Conservation (phyloP, 1,284 basidiomycete species). For the Marasmius sp. region DNA sequence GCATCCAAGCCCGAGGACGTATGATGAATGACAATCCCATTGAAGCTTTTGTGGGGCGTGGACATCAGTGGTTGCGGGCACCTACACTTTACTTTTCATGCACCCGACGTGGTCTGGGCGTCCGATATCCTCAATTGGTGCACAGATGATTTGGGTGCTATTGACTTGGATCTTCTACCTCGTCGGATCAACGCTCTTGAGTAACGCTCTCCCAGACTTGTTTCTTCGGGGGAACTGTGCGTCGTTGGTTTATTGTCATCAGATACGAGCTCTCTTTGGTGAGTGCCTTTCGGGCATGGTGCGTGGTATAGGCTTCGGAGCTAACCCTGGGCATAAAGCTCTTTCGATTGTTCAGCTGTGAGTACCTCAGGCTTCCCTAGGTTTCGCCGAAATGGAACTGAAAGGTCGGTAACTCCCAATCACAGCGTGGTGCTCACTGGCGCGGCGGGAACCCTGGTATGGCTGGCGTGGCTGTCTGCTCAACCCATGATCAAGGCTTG, state of each 20-base stretch:
- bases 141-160: constrained; percentile 54
- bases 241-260: constrained; percentile 50
- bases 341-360: constrained; percentile 48
- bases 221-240: constrained; percentile 37
- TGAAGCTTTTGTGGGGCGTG: constrained; percentile 54
- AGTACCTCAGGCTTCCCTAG: constrained; percentile 17
- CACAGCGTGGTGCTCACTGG: constrained; percentile 42
- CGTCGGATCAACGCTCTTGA: constrained; percentile 47
- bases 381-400: not conserved
- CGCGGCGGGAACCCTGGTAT: constrained; percentile 42
- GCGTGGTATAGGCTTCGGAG: constrained; percentile 4
- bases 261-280: constrained; percentile 54
- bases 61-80: constrained; percentile 51
- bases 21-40: not conserved
- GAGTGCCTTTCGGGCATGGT: constrained; percentile 6
- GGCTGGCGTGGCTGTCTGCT: constrained; percentile 50
- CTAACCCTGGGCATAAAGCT: constrained; percentile 23
- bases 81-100: constrained; percentile 53
- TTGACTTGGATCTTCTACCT: constrained; percentile 60
- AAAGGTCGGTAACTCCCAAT: not conserved
- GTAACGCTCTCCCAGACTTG: constrained; percentile 27
- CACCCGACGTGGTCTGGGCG: constrained; percentile 54
- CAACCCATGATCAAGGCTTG: constrained; percentile 18
- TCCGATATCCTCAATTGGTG: constrained; percentile 51
- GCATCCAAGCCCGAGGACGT: not conserved